A percentile compares a stretch with the other conserved stretches of the same genome.
Conservation (phyloP, 73 alveolate species). For the Paramecium pentaurelia region DNA sequence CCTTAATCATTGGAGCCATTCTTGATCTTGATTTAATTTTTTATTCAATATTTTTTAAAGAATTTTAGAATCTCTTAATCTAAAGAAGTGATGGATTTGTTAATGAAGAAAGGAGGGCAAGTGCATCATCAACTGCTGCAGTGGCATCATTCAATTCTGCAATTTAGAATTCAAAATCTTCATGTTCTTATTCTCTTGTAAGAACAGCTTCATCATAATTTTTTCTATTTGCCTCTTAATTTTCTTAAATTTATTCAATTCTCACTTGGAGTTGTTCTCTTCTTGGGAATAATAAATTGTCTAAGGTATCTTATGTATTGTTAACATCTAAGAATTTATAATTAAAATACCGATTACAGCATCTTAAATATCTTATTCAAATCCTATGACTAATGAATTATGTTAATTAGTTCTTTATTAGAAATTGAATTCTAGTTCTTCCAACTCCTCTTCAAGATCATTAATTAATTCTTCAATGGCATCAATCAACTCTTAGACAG, state of each 20-base stretch:
- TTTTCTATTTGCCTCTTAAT: constrained; percentile 41
- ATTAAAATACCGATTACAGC: constrained; percentile 10
- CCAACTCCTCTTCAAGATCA: constrained; percentile 14
- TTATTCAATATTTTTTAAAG: background rate
- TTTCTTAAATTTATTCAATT: constrained; percentile 16
- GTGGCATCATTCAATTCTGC: constrained; percentile 46
- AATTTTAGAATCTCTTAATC: constrained; percentile 40
- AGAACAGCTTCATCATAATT: constrained; percentile 34
- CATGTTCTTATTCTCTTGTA: constrained; percentile 42
- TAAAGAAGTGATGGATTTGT: constrained; percentile 41
- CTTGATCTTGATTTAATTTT: constrained; percentile 35
- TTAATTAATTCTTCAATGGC: constrained; percentile 45
- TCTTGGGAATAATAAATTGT: constrained; percentile 51
- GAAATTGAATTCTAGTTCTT: constrained; percentile 25
- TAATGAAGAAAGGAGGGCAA: constrained; percentile 10
- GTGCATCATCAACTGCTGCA: constrained; percentile 46
- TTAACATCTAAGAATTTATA: background rate
- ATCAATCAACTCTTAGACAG: constrained; percentile 47
- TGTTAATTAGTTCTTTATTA: constrained; percentile 11
- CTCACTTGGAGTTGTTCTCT: constrained; percentile 11
- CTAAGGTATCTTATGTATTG: constrained; percentile 21
- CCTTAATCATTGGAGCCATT: constrained; percentile 42
- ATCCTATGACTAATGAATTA: constrained; percentile 32
- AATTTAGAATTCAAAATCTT: constrained; percentile 17
- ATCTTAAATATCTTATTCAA: constrained; percentile 37